Conservation (phyloP, 352 stramenopile genomes). For the Phytophthora foliorum region DNA sequence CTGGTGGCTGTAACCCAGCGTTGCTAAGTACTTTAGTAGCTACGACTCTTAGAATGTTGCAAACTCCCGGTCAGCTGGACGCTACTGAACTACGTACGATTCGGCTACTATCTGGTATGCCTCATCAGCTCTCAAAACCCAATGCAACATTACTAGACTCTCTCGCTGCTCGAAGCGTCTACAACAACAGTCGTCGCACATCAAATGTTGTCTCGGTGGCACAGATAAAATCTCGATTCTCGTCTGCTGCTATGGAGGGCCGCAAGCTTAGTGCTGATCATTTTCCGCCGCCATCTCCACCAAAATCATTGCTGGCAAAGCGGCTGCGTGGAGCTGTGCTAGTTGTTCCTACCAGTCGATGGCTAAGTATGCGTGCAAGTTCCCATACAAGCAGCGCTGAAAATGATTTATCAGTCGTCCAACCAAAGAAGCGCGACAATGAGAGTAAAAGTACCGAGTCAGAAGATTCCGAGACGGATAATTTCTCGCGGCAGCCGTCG, state of each 20-base stretch:
- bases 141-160: constrained; percentile 26
- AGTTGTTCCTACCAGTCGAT: constrained; percentile 17
- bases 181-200: constrained; percentile 30
- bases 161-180: constrained; percentile 30
- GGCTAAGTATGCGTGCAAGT: constrained; percentile 15
- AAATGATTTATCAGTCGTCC: background rate
- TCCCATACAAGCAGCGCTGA: background rate
- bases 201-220: constrained; percentile 12
- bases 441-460: constrained; percentile 26
- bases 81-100: constrained; percentile 24
- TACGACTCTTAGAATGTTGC: constrained; percentile 28
- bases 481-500: background rate
- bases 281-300: constrained; percentile 10
- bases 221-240: constrained; percentile 31
- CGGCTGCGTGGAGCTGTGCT: constrained; percentile 19
- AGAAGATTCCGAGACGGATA: constrained; percentile 20
- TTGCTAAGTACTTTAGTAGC: constrained; percentile 32
- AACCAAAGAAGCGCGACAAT: background rate
- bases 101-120: constrained; percentile 35
- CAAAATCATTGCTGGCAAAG: constrained; percentile 14
- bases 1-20: constrained; percentile 9
- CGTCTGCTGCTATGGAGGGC: constrained; percentile 24
- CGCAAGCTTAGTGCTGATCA: constrained; percentile 4
- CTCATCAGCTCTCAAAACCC: constrained; percentile 20
- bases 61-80: constrained; percentile 37